Evolutionary conservation across 2,329 filamentous ascomycete genomes (phyloP).

Genomic region (Pseudocercospora vitis): DNA sequence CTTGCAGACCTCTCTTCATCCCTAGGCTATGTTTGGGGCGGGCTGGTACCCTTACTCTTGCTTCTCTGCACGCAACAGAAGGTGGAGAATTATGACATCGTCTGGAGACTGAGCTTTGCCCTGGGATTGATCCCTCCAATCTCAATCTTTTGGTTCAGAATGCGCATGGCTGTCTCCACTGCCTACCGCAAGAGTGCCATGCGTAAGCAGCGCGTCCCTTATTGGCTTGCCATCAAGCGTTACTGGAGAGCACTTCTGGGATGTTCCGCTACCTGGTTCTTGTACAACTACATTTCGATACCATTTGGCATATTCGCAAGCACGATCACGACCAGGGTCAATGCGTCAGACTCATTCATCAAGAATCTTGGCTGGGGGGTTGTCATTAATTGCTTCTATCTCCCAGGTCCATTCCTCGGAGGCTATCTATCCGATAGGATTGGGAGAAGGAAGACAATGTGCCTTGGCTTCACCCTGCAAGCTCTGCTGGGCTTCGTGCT

Average conservation of each 20-base stretch:
- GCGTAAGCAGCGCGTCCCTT: conserved; percentile 50
- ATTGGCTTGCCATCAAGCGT: conserved; percentile 56
- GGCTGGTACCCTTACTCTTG: conserved; percentile 48
- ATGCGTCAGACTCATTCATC: conserved; percentile 63
- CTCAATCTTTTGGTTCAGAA: conserved; percentile 65
- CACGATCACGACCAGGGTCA: conserved; percentile 66
- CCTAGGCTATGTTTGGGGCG: conserved; percentile 54
- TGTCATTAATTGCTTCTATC: conserved; percentile 81
- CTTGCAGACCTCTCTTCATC: conserved; percentile 53
- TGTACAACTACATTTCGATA: conserved; percentile 72
- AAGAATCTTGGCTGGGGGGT: conserved; percentile 79
- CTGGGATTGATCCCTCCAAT: conserved; percentile 73
- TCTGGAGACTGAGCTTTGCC: conserved; percentile 80
- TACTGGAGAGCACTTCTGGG: conserved; percentile 69
- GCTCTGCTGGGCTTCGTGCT: conserved; percentile 81
- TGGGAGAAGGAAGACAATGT: conserved; percentile 72
- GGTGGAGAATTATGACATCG: conserved; percentile 46
- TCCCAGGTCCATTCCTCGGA: conserved; percentile 75
- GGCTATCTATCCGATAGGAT: conserved; percentile 74
- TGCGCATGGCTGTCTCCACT: conserved; percentile 72
- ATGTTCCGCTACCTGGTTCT: conserved; percentile 78
- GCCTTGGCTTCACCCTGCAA: conserved; percentile 68
- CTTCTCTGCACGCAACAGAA: conserved; percentile 51
- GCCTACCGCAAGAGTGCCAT: conserved; percentile 72
- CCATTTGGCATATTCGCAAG: conserved; percentile 82